Base-by-base conservation (phyloP, 2,329 filamentous ascomycete genomes). In the Pseudogymnoascus sp. region DNA sequence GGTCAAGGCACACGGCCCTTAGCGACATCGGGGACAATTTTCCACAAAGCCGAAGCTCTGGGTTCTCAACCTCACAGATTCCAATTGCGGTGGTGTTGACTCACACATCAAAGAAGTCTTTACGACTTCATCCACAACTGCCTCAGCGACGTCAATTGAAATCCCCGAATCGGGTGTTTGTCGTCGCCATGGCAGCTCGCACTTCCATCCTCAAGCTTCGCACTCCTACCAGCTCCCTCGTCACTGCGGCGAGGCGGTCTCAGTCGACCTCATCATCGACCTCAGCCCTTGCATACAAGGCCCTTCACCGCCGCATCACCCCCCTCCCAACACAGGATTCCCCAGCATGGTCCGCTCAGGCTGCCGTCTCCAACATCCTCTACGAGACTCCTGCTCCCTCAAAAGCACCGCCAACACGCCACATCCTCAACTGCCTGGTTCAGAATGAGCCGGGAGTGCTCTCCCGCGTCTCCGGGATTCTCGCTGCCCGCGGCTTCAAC, bases 401-500 rank as follows among this genome's bases (percentile, higher is more conserved):
- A 12, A 82, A 82, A 70, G 87, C 87, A 23, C 93, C 94, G 7
- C 89, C 91, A 50, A 97, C 96, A 80, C 88, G 92, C 62, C 94
- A 99, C 78, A 85, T 99, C 73, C 87, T 99, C 77, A 99, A 99
- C 80, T 99, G 94, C 76, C 84, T 99, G 66, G 94, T 99, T 65
- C 94, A 99, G 78, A 99, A 99, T 79, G 94, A 99, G 80, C 94
- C 94, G 11, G 94, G 94, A 79, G 94, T 99, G 63, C 82, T 99
- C 64, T 97, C 93, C 61, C 92, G 94, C 65, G 91, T 99, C 8
- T 97, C 94, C 0, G 94, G 94, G 63, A 97, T 99, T 73, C 82
- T 99, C 35, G 94, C 94, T 11, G 94, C 94, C 47, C 86, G 94
- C 64, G 94, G 94, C 68, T 99, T 99, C 86, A 99, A 99, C 81